Evolutionary conservation across 352 stramenopile species (phyloP), one percentile per base, ranked within the genome.

Genomic region (Globisporangium nunn): DNA sequence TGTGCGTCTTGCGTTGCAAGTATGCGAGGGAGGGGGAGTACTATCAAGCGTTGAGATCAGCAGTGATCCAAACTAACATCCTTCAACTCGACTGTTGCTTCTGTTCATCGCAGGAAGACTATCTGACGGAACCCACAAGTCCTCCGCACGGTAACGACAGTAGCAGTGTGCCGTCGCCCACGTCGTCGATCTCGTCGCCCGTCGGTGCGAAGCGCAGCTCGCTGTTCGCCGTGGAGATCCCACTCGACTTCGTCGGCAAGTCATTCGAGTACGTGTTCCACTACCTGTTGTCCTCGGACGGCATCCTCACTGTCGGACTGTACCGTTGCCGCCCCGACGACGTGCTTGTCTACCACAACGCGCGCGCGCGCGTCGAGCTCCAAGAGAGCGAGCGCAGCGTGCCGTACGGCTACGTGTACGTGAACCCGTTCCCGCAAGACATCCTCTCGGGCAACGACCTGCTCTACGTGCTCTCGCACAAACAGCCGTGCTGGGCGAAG

Each of bases 241-340:
- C 84, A 44, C 58, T 80, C 35, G 81, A 92, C 57, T 92, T 93
- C 57, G 80, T 93, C 5, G 81, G 84, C 4, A 83, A 80, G 53
- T 78, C 75, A 14, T 93, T 93, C 54, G 79, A 82, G 66, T 91
- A 86, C 55, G 79, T 90, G 2, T 91, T 93, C 52, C 81, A 93
- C 57, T 87, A 90, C 43, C 59, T 93, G 40, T 66, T 93, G 17
- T 88, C 78, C 48, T 91, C 79, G 0, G 84, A 92, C 51, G 80
- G 81, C 28, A 92, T 93, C 54, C 66, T 93, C 35, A 75, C 78
- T 15, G 66, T 93, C 48, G 84, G 81, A 0, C 59, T 93, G 14
- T 93, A 92, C 59, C 81, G 84, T 17, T 93, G 81, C 58, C 76
- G 79, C 18, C 75, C 78, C 1, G 80, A 87, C 52, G 64, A 54